Evolutionary conservation across 208 protist genomes (phyloP), one percentile per base, ranked within the genome.

Genomic region (Acanthamoeba sp.): DNA sequence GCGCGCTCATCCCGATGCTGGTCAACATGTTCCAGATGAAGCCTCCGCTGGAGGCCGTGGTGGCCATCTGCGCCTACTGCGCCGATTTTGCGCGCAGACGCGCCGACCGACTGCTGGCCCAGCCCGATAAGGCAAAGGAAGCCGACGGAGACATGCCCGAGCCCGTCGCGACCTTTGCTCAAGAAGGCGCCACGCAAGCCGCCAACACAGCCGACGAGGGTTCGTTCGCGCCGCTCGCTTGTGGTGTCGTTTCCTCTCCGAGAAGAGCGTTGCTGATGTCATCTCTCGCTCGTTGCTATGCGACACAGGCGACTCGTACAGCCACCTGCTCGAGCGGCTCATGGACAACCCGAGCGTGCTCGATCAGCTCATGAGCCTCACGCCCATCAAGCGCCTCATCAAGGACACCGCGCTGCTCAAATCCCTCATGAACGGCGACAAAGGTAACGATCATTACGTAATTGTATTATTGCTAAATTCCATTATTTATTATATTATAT

Each of bases 21-120:
- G 69, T 78, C 69, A 78, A 78, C 38, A 78, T 78, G 38, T 78
- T 78, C 14, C 69, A 78, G 38, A 36, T 78, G 69, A 78, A 78
- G 38, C 69, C 69, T 12, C 69, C 69, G 69, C 69, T 78, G 16
- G 36, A 78, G 69, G 69, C 69, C 29, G 29, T 78, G 34, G 69
- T 78, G 27, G 69, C 69, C 69, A 78, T 78, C 38, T 78, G 69
- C 69, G 38, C 29, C 69, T 42, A 45, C 69, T 78, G 69, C 36
- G 69, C 29, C 29, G 69, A 78, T 18, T 78, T 45, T n/a, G 38
- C 69, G 20, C 69, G 69, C 38, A 45, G n/a, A 42, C 69, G 69
- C 36, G 69, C 6, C 16, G 1, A 1, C 6, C 38, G 18, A 32
- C 27, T 24, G 12, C 18, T n/a, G 59, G 1, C 59, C 12, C n/a